Evolutionary conservation across 2,329 filamentous ascomycete genomes (phyloP).

Genomic region (Chrysoporthe deuterocubensis): DNA sequence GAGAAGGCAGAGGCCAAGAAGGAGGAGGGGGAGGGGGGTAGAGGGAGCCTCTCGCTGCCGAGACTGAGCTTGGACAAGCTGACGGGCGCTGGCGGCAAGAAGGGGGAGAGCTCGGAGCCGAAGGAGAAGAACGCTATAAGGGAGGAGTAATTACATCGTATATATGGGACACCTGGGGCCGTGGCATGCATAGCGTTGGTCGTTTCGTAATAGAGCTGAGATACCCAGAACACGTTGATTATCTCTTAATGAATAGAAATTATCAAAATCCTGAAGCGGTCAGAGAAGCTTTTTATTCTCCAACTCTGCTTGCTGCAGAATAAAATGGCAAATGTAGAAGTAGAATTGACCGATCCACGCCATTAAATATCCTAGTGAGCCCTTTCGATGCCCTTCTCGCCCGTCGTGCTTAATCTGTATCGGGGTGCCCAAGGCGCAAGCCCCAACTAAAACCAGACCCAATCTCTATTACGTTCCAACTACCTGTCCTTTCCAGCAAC

Average conservation of each 20-base stretch:
- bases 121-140: conserved; percentile 7
- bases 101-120: conserved; percentile 1
- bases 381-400: neutral
- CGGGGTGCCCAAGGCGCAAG: neutral
- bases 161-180: neutral
- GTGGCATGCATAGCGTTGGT: conserved; percentile 1
- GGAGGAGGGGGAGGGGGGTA: conserved; percentile 13
- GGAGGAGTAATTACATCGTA: neutral
- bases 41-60: conserved; percentile 18
- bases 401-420: neutral
- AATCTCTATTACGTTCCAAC: neutral
- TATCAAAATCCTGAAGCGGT: neutral
- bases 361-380: neutral
- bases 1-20: conserved; percentile 28
- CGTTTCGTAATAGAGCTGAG: neutral
- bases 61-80: conserved; percentile 26
- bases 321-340: conserved; percentile 2
- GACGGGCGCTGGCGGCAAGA: conserved; percentile 9
- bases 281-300: conserved; percentile 8
- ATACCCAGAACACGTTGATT: conserved; percentile 7
- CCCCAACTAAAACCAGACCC: neutral
- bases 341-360: neutral
- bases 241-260: neutral
- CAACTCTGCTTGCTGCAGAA: conserved; percentile 18
- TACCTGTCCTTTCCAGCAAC: neutral